phyloP scores from a whole-genome alignment of 805 yeast species.

The Hanseniaspora occidentalis region DNA sequence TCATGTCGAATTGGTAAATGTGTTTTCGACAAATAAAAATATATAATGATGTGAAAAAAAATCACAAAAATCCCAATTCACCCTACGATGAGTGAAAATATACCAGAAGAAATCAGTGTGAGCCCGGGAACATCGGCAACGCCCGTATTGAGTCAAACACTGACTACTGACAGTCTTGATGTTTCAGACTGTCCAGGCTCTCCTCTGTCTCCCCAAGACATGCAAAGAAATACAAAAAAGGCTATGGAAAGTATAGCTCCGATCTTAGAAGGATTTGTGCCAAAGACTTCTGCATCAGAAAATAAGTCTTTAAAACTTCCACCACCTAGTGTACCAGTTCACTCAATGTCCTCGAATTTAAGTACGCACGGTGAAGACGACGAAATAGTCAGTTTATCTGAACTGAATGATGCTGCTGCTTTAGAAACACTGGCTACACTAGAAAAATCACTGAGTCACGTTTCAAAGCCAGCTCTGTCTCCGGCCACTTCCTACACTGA shows the following conservation, averaged over 20 bases:
- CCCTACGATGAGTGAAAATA: too few relatives aligned
- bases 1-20: too few relatives aligned
- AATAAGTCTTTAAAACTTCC: slow-evolving; percentile 25
- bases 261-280: slow-evolving; percentile 58
- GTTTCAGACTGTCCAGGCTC: neutral
- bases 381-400: neutral
- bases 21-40: too few relatives aligned
- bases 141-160: neutral
- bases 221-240: slow-evolving; percentile 28
- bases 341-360: slow-evolving; percentile 7
- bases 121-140: neutral
- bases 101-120: neutral
- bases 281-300: slow-evolving; percentile 50
- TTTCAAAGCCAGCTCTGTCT: slow-evolving; percentile 8
- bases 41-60: too few relatives aligned
- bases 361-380: slow-evolving; percentile 8
- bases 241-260: slow-evolving; percentile 79
- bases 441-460: slow-evolving; percentile 16
- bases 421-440: slow-evolving; percentile 11
- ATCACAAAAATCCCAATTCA: too few relatives aligned
- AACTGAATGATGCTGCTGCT: slow-evolving; percentile 13
- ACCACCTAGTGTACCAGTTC: slow-evolving; percentile 18
- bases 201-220: slow-evolving; percentile 21
- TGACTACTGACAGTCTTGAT: neutral
- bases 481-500: slow-evolving; percentile 6